Percentiles rank a stretch among this genome's conserved stretches.
These are phyloP conservation scores for Bombardia bombarda DNA, from an alignment of 495 filamentous ascomycete genomes.

Conservation along the genomic window DNA sequence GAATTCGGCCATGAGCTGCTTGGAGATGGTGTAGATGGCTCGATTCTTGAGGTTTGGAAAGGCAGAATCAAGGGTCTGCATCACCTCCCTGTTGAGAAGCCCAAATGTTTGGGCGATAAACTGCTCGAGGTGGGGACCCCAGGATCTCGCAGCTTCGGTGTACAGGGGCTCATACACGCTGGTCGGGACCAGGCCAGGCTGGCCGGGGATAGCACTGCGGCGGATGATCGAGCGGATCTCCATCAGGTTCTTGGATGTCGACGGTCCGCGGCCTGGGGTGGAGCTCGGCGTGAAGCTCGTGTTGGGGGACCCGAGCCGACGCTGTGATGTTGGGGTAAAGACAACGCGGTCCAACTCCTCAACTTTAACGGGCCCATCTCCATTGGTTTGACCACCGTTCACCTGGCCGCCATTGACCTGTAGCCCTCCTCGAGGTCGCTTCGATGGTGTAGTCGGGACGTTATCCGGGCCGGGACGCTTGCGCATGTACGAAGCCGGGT, in stretches of 20 bases:
- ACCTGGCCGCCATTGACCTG: no score
- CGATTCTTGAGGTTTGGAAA: constrained; percentile 31
- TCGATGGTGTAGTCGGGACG: constrained; percentile 4
- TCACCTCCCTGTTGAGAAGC: constrained; percentile 22
- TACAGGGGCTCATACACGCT: constrained; percentile 34
- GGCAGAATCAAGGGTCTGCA: constrained; percentile 23
- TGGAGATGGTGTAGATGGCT: constrained; percentile 29
- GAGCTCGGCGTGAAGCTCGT: no score
- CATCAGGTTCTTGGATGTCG: constrained; percentile 13
- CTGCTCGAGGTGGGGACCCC: constrained; percentile 22
- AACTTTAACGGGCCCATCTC: constrained; percentile 11
- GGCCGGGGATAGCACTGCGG: constrained; percentile 30
- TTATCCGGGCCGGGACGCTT: constrained; percentile 1
- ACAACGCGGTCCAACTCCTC: constrained; percentile 5
- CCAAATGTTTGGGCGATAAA: constrained; percentile 30
- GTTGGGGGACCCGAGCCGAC: no score
- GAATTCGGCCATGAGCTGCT: constrained; percentile 24
- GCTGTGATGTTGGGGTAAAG: background rate
- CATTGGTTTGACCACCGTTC: no score
- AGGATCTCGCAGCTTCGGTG: constrained; percentile 26
- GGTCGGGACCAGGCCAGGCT: constrained; percentile 33
- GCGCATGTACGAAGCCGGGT: constrained; percentile 12
- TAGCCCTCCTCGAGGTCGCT: constrained; percentile 11
- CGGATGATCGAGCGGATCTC: constrained; percentile 31
- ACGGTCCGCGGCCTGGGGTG: no score